Percentiles rank a stretch among this genome's conserved stretches.
phyloP scores from a whole-genome alignment of 305 asterid species.

The Fraxinus albicans region DNA sequence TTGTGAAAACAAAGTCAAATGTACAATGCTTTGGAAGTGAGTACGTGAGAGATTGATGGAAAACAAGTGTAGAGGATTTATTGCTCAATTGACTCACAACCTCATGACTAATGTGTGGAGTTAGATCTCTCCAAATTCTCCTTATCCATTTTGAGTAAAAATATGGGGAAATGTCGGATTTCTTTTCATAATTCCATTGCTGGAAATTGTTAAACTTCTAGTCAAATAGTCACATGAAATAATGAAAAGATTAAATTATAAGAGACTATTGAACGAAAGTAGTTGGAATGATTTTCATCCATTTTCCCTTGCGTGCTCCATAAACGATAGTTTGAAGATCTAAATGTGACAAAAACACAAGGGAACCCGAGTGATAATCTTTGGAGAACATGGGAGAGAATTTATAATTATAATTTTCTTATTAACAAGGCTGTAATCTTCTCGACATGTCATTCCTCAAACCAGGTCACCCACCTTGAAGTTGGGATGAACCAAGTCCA shows the following conservation, averaged over 20 bases:
- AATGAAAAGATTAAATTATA: not conserved
- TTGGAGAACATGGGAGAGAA: too few relatives aligned
- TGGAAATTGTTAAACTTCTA: not conserved
- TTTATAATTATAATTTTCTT: too few relatives aligned
- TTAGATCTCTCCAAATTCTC: not conserved
- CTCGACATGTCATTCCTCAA: slow-evolving; percentile 66
- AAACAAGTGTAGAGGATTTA: not conserved
- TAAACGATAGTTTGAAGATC: not conserved
- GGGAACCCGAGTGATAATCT: too few relatives aligned
- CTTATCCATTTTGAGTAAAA: not conserved
- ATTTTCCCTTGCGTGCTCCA: not conserved
- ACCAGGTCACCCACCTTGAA: slow-evolving; percentile 55
- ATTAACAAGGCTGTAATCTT: slow-evolving; percentile 48
- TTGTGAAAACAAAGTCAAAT: not conserved
- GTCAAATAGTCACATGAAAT: not conserved
- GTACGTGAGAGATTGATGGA: not conserved
- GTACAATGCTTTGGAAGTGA: not conserved
- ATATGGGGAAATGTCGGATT: not conserved
- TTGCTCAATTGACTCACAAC: not conserved
- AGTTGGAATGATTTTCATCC: not conserved
- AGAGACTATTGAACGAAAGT: not conserved
- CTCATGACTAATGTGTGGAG: not conserved
- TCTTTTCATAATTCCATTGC: not conserved
- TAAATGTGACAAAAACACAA: too few relatives aligned
- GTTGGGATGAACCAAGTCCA: slow-evolving; percentile 51